Evolutionary conservation across 2,329 filamentous ascomycete species (phyloP).

Genomic region (Aspergillus tanneri): DNA sequence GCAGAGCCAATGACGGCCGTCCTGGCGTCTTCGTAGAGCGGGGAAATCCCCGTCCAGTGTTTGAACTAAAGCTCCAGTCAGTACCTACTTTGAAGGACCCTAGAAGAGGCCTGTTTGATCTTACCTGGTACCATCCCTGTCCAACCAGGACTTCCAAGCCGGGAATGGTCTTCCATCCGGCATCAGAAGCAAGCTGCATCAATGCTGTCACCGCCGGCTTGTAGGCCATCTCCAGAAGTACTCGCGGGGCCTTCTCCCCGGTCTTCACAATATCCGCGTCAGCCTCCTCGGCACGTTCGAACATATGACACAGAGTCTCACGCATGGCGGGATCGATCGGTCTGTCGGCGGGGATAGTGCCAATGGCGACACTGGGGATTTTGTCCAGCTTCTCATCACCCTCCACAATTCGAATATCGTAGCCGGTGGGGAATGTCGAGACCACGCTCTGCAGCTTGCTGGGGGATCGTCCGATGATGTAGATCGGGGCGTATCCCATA

Average conservation of each 20-base stretch:
- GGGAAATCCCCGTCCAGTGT: slow-evolving; percentile 79
- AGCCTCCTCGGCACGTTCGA: slow-evolving; percentile 51
- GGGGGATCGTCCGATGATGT: slow-evolving; percentile 75
- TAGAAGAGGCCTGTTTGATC: slow-evolving; percentile 28
- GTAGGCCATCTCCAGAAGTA: slow-evolving; percentile 94
- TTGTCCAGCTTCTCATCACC: slow-evolving; percentile 53
- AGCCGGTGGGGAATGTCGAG: slow-evolving; percentile 69
- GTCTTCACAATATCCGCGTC: slow-evolving; percentile 38
- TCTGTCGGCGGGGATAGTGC: slow-evolving; percentile 85
- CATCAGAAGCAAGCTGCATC: slow-evolving; percentile 77
- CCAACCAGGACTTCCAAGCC: slow-evolving; percentile 86
- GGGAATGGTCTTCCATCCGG: slow-evolving; percentile 78
- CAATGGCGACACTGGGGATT: slow-evolving; percentile 71
- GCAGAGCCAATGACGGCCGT: slow-evolving; percentile 33
- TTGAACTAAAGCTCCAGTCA: slow-evolving; percentile 58
- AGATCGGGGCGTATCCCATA: slow-evolving; percentile 82
- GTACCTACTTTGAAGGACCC: not conserved
- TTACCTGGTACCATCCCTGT: slow-evolving; percentile 79
- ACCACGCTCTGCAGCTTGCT: slow-evolving; percentile 67
- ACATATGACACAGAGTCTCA: slow-evolving; percentile 60
- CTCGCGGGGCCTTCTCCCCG: slow-evolving; percentile 47
- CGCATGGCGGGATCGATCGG: slow-evolving; percentile 73
- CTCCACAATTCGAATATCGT: slow-evolving; percentile 66
- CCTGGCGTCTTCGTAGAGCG: slow-evolving; percentile 69
- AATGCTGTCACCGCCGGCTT: slow-evolving; percentile 79